Conservation (phyloP, 352 stramenopile species). For the Pelagophyceae sp. region DNA sequence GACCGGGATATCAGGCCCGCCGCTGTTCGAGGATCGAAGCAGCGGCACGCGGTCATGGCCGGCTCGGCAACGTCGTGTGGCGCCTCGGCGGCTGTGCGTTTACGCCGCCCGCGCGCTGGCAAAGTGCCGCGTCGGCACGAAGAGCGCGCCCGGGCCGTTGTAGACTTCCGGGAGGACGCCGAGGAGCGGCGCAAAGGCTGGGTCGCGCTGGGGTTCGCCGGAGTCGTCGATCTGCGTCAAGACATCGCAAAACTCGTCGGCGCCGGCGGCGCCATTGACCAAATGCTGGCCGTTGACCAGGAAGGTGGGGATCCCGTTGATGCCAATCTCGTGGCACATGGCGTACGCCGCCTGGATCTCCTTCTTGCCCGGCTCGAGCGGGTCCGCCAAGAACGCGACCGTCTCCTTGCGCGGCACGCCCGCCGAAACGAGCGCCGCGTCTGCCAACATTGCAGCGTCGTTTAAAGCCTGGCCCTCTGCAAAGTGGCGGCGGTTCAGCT, state of each 20-base stretch:
- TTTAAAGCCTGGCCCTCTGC: neutral
- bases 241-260: neutral
- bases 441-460: neutral
- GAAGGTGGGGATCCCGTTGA: neutral
- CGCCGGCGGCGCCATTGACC: neutral
- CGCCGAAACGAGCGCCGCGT: neutral
- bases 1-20: too few species aligned
- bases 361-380: neutral
- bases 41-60: too few species aligned
- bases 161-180: neutral
- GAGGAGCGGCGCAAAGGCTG: neutral
- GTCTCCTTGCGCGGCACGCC: neutral
- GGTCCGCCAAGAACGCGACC: neutral
- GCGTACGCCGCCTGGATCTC: neutral
- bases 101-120: too few species aligned
- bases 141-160: neutral
- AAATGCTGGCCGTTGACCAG: neutral
- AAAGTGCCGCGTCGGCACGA: neutral
- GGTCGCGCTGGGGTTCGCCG: neutral
- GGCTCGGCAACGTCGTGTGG: too few species aligned
- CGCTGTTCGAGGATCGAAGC: too few species aligned
- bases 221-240: neutral
- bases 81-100: too few species aligned
- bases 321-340: neutral
- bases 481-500: slow-evolving; percentile 4